A percentile compares a stretch with the other conserved stretches of the same genome.
These are phyloP conservation scores for Irpex sp. DNA, from an alignment of 1,284 basidiomycete genomes.

Conservation along the genomic window DNA sequence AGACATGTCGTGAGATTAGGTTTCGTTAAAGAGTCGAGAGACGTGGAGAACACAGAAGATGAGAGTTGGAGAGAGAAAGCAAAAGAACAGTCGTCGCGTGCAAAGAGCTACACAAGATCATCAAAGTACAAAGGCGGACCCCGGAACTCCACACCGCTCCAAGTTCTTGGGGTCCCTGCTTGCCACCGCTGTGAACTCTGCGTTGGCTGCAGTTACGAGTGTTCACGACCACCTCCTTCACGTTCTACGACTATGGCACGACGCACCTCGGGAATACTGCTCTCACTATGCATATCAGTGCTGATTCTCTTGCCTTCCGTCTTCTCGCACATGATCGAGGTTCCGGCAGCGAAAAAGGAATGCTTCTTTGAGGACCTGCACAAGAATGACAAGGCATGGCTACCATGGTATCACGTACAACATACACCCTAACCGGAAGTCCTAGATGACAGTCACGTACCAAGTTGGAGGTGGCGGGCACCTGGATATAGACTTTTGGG, in stretches of 20 bases:
- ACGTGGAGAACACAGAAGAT: constrained; percentile 16
- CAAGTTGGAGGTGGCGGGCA: constrained; percentile 97
- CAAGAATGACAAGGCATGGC: constrained; percentile 81
- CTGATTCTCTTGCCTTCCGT: constrained; percentile 38
- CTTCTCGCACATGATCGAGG: constrained; percentile 63
- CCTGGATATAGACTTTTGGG: constrained; percentile 95
- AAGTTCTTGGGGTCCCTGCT: constrained; percentile 7
- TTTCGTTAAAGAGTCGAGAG: constrained; percentile 15
- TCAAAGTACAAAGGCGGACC: constrained; percentile 6
- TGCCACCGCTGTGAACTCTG: constrained; percentile 1
- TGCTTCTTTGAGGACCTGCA: constrained; percentile 99
- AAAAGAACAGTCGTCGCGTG: constrained; percentile 20
- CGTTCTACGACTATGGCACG: constrained; percentile 32
- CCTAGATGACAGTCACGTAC: constrained; percentile 97
- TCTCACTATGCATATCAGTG: constrained; percentile 31
- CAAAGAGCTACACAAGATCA: constrained; percentile 12
- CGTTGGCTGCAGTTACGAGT: not conserved
- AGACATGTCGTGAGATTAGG: constrained; percentile 40
- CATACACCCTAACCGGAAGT: constrained; percentile 1
- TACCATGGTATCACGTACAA: not conserved
- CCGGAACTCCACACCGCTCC: not conserved
- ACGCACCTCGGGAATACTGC: constrained; percentile 27
- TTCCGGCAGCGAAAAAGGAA: constrained; percentile 79
- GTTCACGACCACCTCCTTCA: not conserved
- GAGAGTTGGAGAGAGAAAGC: constrained; percentile 21